These are phyloP conservation scores for Medakamo hakoo DNA, from an alignment of 139 green algal species.

Conservation along the genomic window DNA sequence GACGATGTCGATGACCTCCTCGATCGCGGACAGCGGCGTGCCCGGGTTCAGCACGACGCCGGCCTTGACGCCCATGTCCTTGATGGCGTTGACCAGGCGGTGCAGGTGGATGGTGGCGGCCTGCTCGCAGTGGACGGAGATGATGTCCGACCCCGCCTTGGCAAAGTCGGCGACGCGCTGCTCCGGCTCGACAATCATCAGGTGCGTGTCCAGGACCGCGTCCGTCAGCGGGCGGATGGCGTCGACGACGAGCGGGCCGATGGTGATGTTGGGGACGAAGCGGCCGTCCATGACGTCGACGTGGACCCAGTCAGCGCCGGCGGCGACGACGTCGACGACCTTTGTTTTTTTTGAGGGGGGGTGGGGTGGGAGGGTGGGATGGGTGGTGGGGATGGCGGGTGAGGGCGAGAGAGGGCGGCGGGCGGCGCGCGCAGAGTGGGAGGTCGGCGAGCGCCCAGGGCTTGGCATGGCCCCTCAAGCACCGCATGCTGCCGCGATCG, in stretches of 20 bases:
- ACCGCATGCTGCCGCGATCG: too few relatives aligned
- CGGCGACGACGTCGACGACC: slow-evolving; percentile 80
- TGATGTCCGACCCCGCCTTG: slow-evolving; percentile 98
- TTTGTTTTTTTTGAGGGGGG: too few relatives aligned
- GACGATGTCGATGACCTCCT: slow-evolving; percentile 77
- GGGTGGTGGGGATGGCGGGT: not conserved
- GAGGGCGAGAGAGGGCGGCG: not conserved
- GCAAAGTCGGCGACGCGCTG: slow-evolving; percentile 80
- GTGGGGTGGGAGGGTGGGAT: not conserved
- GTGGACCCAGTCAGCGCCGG: slow-evolving; percentile 92
- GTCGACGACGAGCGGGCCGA: slow-evolving; percentile 92
- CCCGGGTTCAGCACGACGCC: slow-evolving; percentile 97
- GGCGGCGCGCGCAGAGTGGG: too few relatives aligned
- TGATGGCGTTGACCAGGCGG: slow-evolving; percentile 88
- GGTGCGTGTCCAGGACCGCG: slow-evolving; percentile 82
- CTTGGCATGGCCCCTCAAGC: too few relatives aligned
- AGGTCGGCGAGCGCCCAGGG: too few relatives aligned
- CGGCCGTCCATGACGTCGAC: slow-evolving; percentile 74
- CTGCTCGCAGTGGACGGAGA: slow-evolving; percentile 84
- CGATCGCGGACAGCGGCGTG: slow-evolving; percentile 65
- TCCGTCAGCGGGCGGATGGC: slow-evolving; percentile 89
- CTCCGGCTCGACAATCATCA: slow-evolving; percentile 99
- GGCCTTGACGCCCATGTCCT: slow-evolving; percentile 89
- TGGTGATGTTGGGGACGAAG: slow-evolving; percentile 81
- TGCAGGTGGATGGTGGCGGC: slow-evolving; percentile 92